Conservation (phyloP, 495 filamentous ascomycete species). For the Barbatosphaeria neglecta region DNA sequence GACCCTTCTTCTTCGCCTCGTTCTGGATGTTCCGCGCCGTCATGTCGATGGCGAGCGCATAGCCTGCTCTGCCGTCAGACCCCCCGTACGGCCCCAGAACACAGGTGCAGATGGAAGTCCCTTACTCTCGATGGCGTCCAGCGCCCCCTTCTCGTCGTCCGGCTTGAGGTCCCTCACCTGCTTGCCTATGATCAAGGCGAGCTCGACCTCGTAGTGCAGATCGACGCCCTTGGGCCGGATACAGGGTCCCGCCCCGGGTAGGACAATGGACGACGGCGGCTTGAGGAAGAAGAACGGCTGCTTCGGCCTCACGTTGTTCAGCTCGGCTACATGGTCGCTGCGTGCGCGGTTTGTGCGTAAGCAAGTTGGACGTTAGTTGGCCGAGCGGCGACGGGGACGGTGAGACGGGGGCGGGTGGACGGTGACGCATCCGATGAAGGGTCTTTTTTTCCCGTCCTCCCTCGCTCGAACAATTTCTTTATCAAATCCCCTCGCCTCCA, state of each 20-base stretch:
- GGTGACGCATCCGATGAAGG: too few species aligned
- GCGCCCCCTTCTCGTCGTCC: constrained; percentile 46
- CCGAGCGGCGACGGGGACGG: too few species aligned
- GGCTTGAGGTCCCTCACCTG: constrained; percentile 59
- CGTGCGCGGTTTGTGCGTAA: constrained; percentile 4
- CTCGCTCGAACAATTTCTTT: too few species aligned
- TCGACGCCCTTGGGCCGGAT: constrained; percentile 69
- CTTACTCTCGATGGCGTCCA: constrained; percentile 51
- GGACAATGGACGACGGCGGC: constrained; percentile 70
- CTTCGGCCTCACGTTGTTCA: constrained; percentile 73
- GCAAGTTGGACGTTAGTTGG: too few species aligned
- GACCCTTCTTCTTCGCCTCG: constrained; percentile 88
- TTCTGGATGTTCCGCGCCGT: constrained; percentile 88
- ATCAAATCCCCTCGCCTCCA: too few species aligned
- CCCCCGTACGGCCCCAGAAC: not conserved
- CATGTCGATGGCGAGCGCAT: constrained; percentile 84
- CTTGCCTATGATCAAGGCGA: constrained; percentile 79
- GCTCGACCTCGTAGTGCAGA: constrained; percentile 91
- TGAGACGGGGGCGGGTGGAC: too few species aligned
- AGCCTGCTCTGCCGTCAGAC: constrained; percentile 37
- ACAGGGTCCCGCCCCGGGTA: constrained; percentile 68
- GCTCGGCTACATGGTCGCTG: constrained; percentile 88
- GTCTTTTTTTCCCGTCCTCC: too few species aligned
- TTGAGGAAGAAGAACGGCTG: constrained; percentile 99
- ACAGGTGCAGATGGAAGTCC: not conserved